Evolutionary conservation across 495 filamentous ascomycete genomes (phyloP).

Genomic region (Daldinia grandis): DNA sequence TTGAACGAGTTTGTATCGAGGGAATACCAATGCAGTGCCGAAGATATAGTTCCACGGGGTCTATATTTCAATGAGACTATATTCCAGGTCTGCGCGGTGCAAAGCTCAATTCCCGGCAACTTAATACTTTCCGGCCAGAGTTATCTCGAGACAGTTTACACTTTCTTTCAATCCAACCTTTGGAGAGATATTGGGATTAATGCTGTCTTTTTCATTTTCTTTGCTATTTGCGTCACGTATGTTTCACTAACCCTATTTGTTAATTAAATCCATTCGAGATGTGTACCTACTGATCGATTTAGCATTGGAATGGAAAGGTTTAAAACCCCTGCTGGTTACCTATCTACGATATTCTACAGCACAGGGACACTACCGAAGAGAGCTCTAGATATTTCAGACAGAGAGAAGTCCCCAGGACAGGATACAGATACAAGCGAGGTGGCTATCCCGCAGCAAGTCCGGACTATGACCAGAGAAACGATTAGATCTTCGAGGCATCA

Average conservation of each 20-base stretch:
- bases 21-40: conserved; percentile 66
- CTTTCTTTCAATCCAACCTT: conserved; percentile 67
- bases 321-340: conserved; percentile 37
- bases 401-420: conserved; percentile 63
- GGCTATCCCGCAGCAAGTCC: background rate
- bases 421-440: background rate
- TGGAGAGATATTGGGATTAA: conserved; percentile 87
- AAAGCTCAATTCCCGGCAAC: conserved; percentile 67
- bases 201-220: conserved; percentile 72
- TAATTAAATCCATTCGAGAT: background rate
- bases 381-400: conserved; percentile 57
- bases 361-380: conserved; percentile 62
- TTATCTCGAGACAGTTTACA: conserved; percentile 67
- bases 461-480: background rate
- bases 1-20: conserved; percentile 82
- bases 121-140: conserved; percentile 63
- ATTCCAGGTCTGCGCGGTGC: conserved; percentile 66
- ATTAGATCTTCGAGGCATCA: background rate
- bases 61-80: conserved; percentile 55
- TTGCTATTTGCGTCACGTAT: conserved; percentile 51
- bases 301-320: conserved; percentile 46
- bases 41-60: conserved; percentile 61
- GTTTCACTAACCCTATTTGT: conserved; percentile 53
- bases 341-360: conserved; percentile 62
- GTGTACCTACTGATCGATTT: conserved; percentile 1